Conservation (phyloP, 768 basidiomycete species). For the Mycena alexandri region DNA sequence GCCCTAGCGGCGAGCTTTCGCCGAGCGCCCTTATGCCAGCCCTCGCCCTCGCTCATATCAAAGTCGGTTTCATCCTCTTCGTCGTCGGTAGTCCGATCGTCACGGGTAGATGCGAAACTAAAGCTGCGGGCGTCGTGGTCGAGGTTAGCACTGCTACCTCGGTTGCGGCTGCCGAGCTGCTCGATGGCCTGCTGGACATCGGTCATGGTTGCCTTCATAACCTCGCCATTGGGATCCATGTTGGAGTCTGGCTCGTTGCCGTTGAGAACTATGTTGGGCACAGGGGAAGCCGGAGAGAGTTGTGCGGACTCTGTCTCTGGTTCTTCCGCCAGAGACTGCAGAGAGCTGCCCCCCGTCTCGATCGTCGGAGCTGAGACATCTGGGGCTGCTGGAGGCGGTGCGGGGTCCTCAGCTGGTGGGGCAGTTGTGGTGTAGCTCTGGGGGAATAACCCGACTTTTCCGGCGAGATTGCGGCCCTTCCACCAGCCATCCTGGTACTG, state of each 20-base stretch:
- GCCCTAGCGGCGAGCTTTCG: constrained; percentile 80
- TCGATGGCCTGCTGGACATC: constrained; percentile 94
- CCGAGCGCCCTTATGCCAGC: constrained; percentile 76
- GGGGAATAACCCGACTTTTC: constrained; percentile 92
- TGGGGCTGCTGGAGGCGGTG: constrained; percentile 20
- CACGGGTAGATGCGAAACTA: constrained; percentile 80
- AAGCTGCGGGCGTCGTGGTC: constrained; percentile 76
- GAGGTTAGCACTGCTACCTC: constrained; percentile 49
- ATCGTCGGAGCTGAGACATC: constrained; percentile 23
- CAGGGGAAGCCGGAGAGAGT: constrained; percentile 45
- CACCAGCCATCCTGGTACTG: constrained; percentile 97
- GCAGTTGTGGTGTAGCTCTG: constrained; percentile 84
- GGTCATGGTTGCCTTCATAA: constrained; percentile 90
- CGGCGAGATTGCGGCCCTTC: constrained; percentile 87
- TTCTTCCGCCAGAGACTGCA: constrained; percentile 64
- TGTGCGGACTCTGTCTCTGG: constrained; percentile 55
- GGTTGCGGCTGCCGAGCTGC: constrained; percentile 71
- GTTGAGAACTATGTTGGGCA: constrained; percentile 48
- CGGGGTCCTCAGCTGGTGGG: constrained; percentile 52
- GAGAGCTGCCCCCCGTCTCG: constrained; percentile 39
- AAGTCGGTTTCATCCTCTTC: constrained; percentile 70
- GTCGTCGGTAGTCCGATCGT: constrained; percentile 66
- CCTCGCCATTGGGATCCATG: constrained; percentile 59
- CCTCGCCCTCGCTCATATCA: constrained; percentile 61
- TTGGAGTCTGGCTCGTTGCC: constrained; percentile 35